Percentiles rank a stretch among this genome's conserved stretches.
phyloP scores from a whole-genome alignment of 345 rosid species.

The Brassica carinata region DNA sequence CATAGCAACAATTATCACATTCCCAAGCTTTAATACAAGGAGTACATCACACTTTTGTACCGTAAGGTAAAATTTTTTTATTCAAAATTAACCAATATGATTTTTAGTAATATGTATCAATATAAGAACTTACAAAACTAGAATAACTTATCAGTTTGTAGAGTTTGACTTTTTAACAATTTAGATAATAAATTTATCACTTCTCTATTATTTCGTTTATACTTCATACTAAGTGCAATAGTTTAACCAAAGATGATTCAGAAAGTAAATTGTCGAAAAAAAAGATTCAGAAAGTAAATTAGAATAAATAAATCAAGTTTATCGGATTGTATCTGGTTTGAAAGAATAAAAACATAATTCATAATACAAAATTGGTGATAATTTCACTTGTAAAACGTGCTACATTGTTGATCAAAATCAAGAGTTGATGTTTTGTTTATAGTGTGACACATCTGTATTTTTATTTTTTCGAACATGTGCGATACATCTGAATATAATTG shows the following conservation, averaged over 20 bases:
- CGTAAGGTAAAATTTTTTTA: not conserved
- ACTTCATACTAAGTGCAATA: not conserved
- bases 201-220: not conserved
- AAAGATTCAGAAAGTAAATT: too few species aligned
- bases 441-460: not conserved
- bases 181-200: not conserved
- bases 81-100: slow-evolving; percentile 2
- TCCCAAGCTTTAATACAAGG: slow-evolving; percentile 42
- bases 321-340: not conserved
- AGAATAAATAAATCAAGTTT: not conserved
- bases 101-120: not conserved
- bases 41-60: slow-evolving; percentile 32
- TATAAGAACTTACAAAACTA: not conserved
- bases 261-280: not conserved
- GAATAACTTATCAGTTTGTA: too few species aligned
- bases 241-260: not conserved
- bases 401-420: not conserved
- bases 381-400: not conserved
- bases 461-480: too few species aligned
- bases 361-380: not conserved
- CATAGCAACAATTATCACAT: slow-evolving; percentile 26
- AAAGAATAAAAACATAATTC: not conserved
- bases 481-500: not conserved
- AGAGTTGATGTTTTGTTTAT: not conserved
- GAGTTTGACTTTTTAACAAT: not conserved